phyloP scores from a whole-genome alignment of 768 basidiomycete genomes.

The Rhizopogon vulgaris region DNA sequence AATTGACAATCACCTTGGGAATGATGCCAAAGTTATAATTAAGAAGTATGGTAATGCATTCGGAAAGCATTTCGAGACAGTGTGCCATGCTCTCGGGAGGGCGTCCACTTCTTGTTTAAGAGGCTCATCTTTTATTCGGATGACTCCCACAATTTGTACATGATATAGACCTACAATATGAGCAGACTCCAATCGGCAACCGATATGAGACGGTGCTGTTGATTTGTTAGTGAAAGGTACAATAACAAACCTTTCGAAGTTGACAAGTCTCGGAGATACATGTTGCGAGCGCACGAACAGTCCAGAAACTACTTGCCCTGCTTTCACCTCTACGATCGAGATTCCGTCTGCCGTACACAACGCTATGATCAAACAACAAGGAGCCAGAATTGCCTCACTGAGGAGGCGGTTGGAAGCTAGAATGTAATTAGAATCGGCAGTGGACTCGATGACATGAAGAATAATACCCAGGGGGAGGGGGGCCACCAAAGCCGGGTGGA shows the following conservation, averaged over 20 bases:
- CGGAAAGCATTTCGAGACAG: neutral
- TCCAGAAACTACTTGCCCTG: constrained; percentile 20
- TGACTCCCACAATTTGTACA: neutral
- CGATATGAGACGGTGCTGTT: constrained; percentile 16
- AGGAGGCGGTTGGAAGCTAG: constrained; percentile 45
- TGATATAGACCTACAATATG: neutral
- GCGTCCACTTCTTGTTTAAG: neutral
- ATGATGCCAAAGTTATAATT: too few relatives aligned
- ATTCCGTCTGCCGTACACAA: constrained; percentile 6
- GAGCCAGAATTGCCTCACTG: constrained; percentile 22
- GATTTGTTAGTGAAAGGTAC: constrained; percentile 20
- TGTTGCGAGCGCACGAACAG: constrained; percentile 14
- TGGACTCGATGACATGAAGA: neutral
- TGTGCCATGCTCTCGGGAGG: neutral
- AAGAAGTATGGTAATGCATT: too few relatives aligned
- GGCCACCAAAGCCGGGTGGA: constrained; percentile 74
- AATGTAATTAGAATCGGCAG: constrained; percentile 4
- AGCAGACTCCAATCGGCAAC: constrained; percentile 12
- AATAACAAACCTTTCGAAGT: constrained; percentile 21
- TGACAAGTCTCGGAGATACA: constrained; percentile 18
- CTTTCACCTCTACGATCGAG: constrained; percentile 16
- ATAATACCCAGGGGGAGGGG: constrained; percentile 77
- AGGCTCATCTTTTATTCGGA: neutral
- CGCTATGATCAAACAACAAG: constrained; percentile 9
- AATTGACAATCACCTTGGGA: too few relatives aligned